Percentiles rank a stretch among this genome's conserved stretches.
These are phyloP conservation scores for Russula sp. DNA, from an alignment of 768 basidiomycete species.

Conservation along the genomic window DNA sequence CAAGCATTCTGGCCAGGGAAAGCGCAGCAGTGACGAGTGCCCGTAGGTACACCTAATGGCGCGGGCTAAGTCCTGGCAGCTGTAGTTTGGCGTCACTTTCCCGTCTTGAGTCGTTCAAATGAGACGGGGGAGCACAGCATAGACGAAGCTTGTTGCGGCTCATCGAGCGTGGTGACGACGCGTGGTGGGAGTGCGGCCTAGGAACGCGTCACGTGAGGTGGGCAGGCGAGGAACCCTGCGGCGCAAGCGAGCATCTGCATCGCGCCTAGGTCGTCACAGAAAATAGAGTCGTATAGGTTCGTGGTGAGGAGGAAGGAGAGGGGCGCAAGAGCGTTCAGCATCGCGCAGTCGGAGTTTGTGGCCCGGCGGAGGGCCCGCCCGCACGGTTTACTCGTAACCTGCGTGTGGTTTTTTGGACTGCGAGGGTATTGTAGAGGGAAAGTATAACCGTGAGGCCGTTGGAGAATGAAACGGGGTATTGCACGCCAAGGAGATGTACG, in stretches of 20 bases:
- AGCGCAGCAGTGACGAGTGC: constrained; percentile 70
- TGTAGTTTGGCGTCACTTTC: constrained; percentile 34
- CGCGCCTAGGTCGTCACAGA: constrained; percentile 76
- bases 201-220: constrained; percentile 91
- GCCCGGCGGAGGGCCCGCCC: no score
- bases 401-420: no score
- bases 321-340: constrained; percentile 83
- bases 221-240: constrained; percentile 83
- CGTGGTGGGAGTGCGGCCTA: constrained; percentile 90
- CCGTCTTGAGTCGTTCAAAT: constrained; percentile 60
- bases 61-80: constrained; percentile 76
- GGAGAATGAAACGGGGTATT: constrained; percentile 81
- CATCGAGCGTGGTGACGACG: constrained; percentile 82
- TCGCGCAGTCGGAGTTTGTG: constrained; percentile 63
- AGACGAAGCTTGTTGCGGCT: constrained; percentile 45
- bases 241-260: constrained; percentile 85
- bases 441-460: constrained; percentile 80
- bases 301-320: constrained; percentile 87
- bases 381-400: no score
- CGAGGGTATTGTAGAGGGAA: no score
- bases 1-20: no score
- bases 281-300: constrained; percentile 88
- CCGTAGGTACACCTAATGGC: constrained; percentile 88
- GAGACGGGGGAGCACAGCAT: constrained; percentile 58
- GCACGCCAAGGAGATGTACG: constrained; percentile 86